Base-by-base conservation (phyloP, 2,329 filamentous ascomycete species). In the Hypoxylon sp. region DNA sequence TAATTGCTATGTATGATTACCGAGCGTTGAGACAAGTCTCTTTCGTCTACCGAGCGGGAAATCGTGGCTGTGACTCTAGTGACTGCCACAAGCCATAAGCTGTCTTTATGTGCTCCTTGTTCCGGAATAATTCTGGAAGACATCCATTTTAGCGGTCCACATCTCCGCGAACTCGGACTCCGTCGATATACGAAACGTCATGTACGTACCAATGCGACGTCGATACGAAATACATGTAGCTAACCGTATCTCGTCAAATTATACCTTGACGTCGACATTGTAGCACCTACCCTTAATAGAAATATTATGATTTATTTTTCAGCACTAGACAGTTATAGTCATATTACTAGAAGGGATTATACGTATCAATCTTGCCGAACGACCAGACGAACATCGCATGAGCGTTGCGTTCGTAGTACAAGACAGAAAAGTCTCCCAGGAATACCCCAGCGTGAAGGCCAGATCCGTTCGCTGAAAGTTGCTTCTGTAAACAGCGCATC, bases 111-210 rank as follows among this genome's bases (percentile, higher is more conserved):
- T 48, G 44, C 24, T 33, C 60, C 53, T 50, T 59, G 48, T 64
- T 58, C 55, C 64, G 47, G 67, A 68, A 68, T 50, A 54, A 19
- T 70, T 70, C 61, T 70, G 54, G 65, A 70, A 70, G n/a, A 68
- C 39, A 52, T 60, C 50, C 31, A 59, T 60, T 59, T 59, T 26
- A 22, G 24, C 35, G 46, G 26, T 42, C 42, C 53, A 58, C 53
- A 42, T 59, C 50, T 58, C 58, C 42, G 57, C 57, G 55, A 62
- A 66, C 46, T 24, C 37, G 53, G 52, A 53, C 37, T 55, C 48
- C 33, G 47, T 58, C 31, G 37, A 2, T 44, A 52, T 47, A 60
- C 33, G 33, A 57, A 63, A 59, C 65, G 58, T 42, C 46, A 58
- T 39, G 3, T 31, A 19, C 46, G 48, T 31, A 31, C 29, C 29